These are phyloP conservation scores for Lodderomyces metapsilosis DNA, from an alignment of 1,139 yeast genomes.

Conservation along the genomic window DNA sequence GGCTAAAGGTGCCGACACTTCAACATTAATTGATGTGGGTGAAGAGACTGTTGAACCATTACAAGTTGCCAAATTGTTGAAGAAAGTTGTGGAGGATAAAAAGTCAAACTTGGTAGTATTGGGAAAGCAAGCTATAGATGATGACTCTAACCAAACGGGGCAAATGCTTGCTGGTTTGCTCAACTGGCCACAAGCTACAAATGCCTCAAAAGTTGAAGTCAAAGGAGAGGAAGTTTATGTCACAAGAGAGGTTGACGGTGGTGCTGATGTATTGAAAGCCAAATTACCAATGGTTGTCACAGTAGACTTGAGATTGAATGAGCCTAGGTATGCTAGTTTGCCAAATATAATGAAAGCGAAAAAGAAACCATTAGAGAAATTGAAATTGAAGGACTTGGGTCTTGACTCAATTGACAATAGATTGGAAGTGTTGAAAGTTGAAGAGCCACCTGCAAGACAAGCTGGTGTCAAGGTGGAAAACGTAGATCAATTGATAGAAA, in stretches of 20 bases:
- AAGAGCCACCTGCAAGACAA: slow-evolving; percentile 80
- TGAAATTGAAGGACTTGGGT: slow-evolving; percentile 69
- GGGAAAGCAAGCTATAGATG: slow-evolving; percentile 97
- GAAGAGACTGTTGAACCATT: slow-evolving; percentile 86
- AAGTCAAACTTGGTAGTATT: slow-evolving; percentile 75
- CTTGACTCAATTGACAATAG: slow-evolving; percentile 58
- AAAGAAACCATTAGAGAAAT: slow-evolving; percentile 83
- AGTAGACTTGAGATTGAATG: slow-evolving; percentile 89
- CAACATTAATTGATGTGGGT: slow-evolving; percentile 80
- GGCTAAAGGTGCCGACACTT: slow-evolving; percentile 90
- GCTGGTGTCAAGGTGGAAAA: slow-evolving; percentile 78
- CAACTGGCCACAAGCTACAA: slow-evolving; percentile 97
- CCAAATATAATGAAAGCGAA: slow-evolving; percentile 98
- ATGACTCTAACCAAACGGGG: slow-evolving; percentile 95
- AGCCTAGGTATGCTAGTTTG: slow-evolving; percentile 89
- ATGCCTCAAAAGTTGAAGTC: slow-evolving; percentile 83
- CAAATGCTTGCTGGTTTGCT: slow-evolving; percentile 93
- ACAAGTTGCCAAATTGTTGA: slow-evolving; percentile 80
- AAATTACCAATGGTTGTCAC: slow-evolving; percentile 83
- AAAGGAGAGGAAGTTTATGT: slow-evolving; percentile 59
- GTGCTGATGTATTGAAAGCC: slow-evolving; percentile 79
- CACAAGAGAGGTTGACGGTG: slow-evolving; percentile 94
- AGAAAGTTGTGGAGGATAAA: slow-evolving; percentile 69
- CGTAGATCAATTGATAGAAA: slow-evolving; percentile 79
- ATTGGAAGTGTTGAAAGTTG: slow-evolving; percentile 67